A percentile compares a stretch with the other conserved stretches of the same genome.
Conservation (phyloP, 2,329 filamentous ascomycete genomes). For the Phyllosticta capitalensis region DNA sequence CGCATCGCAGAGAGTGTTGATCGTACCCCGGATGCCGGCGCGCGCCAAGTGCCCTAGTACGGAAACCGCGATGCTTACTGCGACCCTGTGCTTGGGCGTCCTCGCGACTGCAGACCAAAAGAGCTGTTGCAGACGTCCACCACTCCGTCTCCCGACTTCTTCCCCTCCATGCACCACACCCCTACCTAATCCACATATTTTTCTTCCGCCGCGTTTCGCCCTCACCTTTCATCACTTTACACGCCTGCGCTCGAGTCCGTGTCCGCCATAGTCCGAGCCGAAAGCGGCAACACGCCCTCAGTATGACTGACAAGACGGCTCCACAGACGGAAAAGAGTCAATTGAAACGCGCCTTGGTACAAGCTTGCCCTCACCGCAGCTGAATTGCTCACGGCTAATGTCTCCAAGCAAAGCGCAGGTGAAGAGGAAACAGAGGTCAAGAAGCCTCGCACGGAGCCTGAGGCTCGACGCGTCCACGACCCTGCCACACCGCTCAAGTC, state of each 20-base stretch:
- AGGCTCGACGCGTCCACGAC: constrained; percentile 38
- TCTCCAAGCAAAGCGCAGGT: constrained; percentile 53
- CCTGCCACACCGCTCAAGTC: constrained; percentile 41
- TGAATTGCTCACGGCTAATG: constrained; percentile 16
- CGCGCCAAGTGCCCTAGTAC: background rate
- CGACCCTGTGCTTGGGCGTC: too few species aligned
- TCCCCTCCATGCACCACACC: background rate
- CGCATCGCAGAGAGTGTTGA: background rate
- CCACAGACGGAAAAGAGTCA: constrained; percentile 63
- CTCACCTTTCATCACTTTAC: constrained; percentile 9
- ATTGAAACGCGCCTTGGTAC: constrained; percentile 72
- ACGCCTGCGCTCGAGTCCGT: constrained; percentile 2
- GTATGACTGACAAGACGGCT: constrained; percentile 37
- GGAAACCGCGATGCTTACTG: background rate
- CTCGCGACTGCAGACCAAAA: background rate
- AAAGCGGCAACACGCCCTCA: constrained; percentile 6
- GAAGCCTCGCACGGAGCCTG: constrained; percentile 53
- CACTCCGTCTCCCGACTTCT: background rate
- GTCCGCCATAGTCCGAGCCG: constrained; percentile 7
- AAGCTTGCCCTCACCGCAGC: constrained; percentile 25
- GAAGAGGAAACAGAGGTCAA: constrained; percentile 57
- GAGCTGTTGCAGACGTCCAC: too few species aligned
- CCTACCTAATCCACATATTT: constrained; percentile 2
- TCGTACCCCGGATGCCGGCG: background rate
- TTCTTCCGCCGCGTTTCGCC: background rate